phyloP scores from a whole-genome alignment of 1,139 yeast species.

The Magnusiomyces ingens region DNA sequence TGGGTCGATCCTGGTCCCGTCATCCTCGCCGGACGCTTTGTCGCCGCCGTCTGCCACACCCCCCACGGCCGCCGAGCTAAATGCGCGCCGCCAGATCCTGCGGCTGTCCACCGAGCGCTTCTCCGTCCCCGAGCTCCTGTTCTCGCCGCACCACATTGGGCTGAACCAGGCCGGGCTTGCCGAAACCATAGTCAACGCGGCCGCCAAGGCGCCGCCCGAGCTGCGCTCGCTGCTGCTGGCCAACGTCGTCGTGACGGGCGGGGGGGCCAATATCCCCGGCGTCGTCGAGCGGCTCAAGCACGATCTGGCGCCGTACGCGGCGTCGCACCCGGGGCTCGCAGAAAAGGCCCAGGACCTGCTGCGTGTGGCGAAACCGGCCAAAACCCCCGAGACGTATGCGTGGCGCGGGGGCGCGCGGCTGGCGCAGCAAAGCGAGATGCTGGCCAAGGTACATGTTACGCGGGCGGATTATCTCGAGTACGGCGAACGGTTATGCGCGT shows the following conservation, averaged over 20 bases:
- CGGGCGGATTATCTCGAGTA: constrained; percentile 79
- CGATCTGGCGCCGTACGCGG: constrained; percentile 31
- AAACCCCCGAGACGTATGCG: constrained; percentile 41
- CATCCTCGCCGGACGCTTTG: not conserved
- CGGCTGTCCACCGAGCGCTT: constrained; percentile 76
- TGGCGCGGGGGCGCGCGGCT: constrained; percentile 55
- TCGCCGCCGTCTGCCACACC: not conserved
- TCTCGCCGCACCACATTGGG: constrained; percentile 81
- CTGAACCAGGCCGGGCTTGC: constrained; percentile 64
- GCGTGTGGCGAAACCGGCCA: constrained; percentile 25
- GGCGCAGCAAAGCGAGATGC: constrained; percentile 42
- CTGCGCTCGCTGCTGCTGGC: constrained; percentile 71
- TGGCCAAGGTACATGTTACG: constrained; percentile 54
- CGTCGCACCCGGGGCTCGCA: constrained; percentile 39
- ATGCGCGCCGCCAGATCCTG: constrained; percentile 44
- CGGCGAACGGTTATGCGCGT: constrained; percentile 45
- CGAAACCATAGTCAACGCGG: constrained; percentile 66
- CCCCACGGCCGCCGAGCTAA: not conserved
- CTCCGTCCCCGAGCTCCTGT: constrained; percentile 76
- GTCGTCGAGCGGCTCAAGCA: constrained; percentile 48
- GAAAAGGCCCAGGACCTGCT: constrained; percentile 31
- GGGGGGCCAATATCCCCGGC: constrained; percentile 66
- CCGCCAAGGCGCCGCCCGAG: constrained; percentile 66
- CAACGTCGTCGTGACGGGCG: constrained; percentile 78
- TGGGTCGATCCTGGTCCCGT: not conserved